A percentile compares a stretch with the other conserved stretches of the same genome.
Evolutionary conservation across 805 yeast genomes (phyloP).

Genomic region (Spathaspora hagerdaliae): DNA sequence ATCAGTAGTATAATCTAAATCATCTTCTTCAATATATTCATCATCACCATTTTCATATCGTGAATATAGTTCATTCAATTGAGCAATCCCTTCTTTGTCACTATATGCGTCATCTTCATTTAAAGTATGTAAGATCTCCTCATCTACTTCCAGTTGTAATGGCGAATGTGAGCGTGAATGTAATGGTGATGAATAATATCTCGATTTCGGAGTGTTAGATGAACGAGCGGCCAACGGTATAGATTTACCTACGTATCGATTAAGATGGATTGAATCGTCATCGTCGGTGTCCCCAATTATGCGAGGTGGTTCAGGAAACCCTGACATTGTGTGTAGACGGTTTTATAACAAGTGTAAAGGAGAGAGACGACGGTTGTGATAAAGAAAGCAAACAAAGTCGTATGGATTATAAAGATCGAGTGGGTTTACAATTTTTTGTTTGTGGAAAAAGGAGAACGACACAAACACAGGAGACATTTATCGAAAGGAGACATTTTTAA

Average conservation of each 20-base stretch:
- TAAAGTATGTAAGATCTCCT: not conserved
- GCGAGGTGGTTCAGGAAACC: slow-evolving; percentile 33
- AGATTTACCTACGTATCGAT: slow-evolving; percentile 35
- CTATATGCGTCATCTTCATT: not conserved
- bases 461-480: too few relatives aligned
- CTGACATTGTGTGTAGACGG: too few relatives aligned
- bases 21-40: slow-evolving; percentile 7
- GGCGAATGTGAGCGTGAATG: too few relatives aligned
- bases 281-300: slow-evolving; percentile 39
- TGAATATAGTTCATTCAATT: slow-evolving; percentile 1
- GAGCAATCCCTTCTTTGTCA: not conserved
- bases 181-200: too few relatives aligned
- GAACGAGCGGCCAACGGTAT: slow-evolving; percentile 19
- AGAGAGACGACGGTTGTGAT: too few relatives aligned
- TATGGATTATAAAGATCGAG: too few relatives aligned
- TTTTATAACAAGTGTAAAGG: too few relatives aligned
- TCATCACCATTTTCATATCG: not conserved
- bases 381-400: too few relatives aligned
- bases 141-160: not conserved
- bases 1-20: slow-evolving; percentile 5
- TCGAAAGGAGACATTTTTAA: too few relatives aligned
- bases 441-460: too few relatives aligned
- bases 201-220: too few relatives aligned
- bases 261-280: slow-evolving; percentile 38
- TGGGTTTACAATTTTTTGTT: too few relatives aligned